These are phyloP conservation scores for Plasmodium cynomolgi DNA, from an alignment of 169 alveolate genomes.

Conservation along the genomic window DNA sequence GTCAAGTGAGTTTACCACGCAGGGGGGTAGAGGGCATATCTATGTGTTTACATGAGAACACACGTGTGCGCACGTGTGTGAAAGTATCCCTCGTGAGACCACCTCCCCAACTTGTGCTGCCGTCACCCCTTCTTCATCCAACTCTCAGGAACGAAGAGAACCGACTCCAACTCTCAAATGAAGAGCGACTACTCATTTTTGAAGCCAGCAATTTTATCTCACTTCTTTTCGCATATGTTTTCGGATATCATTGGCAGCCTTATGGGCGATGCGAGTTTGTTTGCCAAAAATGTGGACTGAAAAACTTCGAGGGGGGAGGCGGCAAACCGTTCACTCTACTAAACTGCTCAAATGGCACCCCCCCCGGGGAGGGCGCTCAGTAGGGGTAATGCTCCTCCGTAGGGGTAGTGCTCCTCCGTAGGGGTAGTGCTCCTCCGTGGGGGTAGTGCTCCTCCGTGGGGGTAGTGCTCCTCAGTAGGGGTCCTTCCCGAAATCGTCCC, in stretches of 20 bases:
- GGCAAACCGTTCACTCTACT: background rate
- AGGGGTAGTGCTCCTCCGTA: no score
- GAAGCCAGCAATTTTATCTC: conserved; percentile 73
- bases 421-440: background rate
- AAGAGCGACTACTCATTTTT: conserved; percentile 58
- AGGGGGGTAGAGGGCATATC: background rate
- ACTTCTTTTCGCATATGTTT: conserved; percentile 65
- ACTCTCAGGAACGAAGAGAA: conserved; percentile 20
- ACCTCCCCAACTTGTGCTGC: background rate
- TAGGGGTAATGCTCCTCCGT: no score
- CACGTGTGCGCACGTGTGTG: background rate
- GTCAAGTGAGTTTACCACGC: conserved; percentile 37
- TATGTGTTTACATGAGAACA: background rate
- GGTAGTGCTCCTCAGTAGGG: background rate
- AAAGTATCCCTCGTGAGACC: background rate
- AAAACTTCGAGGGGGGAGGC: background rate
- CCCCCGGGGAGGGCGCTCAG: background rate
- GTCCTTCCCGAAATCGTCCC: conserved; percentile 23
- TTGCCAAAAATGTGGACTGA: conserved; percentile 36
- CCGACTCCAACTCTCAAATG: conserved; percentile 20
- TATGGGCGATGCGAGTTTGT: conserved; percentile 29
- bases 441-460: background rate
- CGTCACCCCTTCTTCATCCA: background rate
- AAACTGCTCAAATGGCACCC: background rate
- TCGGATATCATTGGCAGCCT: conserved; percentile 65